Conservation (phyloP, 2,329 filamentous ascomycete genomes). For the Fusarium ramigenum region DNA sequence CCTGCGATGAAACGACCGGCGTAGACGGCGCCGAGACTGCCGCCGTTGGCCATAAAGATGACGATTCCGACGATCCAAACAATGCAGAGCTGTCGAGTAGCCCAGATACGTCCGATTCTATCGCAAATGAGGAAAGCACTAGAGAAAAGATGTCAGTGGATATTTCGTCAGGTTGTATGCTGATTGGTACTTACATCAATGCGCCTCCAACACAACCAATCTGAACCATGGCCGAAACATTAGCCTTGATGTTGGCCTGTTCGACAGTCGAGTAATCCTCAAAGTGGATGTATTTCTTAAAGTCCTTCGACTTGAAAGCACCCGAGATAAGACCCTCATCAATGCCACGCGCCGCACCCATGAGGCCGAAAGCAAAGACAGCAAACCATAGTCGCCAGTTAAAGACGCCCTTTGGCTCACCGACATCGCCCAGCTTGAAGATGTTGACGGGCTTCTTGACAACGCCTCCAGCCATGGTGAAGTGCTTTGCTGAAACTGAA, state of each 20-base stretch:
- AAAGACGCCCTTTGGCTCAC: slow-evolving; percentile 12
- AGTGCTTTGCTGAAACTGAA: not conserved
- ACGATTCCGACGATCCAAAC: slow-evolving; percentile 11
- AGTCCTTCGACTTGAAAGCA: slow-evolving; percentile 18
- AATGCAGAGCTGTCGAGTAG: slow-evolving; percentile 9
- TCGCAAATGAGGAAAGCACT: slow-evolving; percentile 17
- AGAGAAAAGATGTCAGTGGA: not conserved
- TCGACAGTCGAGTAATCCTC: not conserved
- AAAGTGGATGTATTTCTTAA: slow-evolving; percentile 11
- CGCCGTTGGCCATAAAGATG: slow-evolving; percentile 18
- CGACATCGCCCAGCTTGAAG: slow-evolving; percentile 14
- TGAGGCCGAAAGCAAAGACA: slow-evolving; percentile 15
- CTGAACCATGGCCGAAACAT: slow-evolving; percentile 21
- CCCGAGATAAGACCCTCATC: slow-evolving; percentile 18
- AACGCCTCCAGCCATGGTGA: slow-evolving; percentile 11
- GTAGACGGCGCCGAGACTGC: slow-evolving; percentile 18
- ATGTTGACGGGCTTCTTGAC: slow-evolving; percentile 23
- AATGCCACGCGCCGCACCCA: slow-evolving; percentile 13
- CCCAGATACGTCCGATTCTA: slow-evolving; percentile 14
- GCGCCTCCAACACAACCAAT: slow-evolving; percentile 19
- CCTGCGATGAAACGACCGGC: slow-evolving; percentile 27
- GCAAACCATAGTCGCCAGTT: slow-evolving; percentile 24
- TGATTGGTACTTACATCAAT: not conserved
- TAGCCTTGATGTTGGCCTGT: slow-evolving; percentile 19
- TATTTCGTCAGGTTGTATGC: not conserved